These are phyloP conservation scores for Lactarius trivialis DNA, from an alignment of 768 basidiomycete genomes.

Conservation along the genomic window DNA sequence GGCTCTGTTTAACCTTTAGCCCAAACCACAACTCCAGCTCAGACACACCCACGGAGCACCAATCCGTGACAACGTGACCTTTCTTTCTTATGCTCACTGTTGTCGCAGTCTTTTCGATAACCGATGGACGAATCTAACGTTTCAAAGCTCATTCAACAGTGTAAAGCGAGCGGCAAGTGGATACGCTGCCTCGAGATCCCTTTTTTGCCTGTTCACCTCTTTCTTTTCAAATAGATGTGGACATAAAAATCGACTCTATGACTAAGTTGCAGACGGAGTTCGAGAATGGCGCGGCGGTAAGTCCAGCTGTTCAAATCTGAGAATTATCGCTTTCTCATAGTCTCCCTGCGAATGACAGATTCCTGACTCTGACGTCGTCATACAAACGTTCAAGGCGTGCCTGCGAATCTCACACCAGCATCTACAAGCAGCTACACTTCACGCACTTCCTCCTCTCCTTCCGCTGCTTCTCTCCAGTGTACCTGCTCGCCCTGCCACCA, in stretches of 20 bases:
- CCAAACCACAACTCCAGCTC: conserved; percentile 1
- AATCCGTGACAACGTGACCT: neutral
- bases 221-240: conserved; percentile 50
- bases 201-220: conserved; percentile 4
- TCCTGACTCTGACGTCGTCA: conserved; percentile 61
- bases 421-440: conserved; percentile 68
- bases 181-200: neutral
- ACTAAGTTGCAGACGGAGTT: conserved; percentile 72
- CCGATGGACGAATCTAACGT: conserved; percentile 29
- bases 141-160: conserved; percentile 28
- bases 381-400: conserved; percentile 63
- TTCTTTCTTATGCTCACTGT: conserved; percentile 4
- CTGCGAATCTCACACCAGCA: conserved; percentile 80
- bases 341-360: conserved; percentile 40
- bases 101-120: neutral
- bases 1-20: neutral
- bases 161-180: conserved; percentile 30
- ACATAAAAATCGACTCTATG: conserved; percentile 74
- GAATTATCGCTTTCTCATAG: neutral
- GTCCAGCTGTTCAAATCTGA: conserved; percentile 17
- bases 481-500: conserved; percentile 27
- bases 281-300: conserved; percentile 64
- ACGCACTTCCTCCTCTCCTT: conserved; percentile 59
- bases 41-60: neutral
- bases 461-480: conserved; percentile 50